Percentiles rank a stretch among this genome's conserved stretches.
phyloP scores from a whole-genome alignment of 345 rosid genomes.

The Hevea brasiliensis region DNA sequence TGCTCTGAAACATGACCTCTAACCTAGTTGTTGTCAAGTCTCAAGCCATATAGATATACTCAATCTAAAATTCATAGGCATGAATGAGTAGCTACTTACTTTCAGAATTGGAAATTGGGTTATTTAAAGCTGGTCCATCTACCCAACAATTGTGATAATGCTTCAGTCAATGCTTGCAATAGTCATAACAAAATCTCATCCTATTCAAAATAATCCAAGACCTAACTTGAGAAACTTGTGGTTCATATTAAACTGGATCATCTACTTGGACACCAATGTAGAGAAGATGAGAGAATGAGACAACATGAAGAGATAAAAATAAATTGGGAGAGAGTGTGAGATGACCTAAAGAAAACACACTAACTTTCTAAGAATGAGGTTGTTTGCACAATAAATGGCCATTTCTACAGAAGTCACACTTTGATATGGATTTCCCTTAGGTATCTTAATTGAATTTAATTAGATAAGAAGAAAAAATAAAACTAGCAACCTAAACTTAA shows the following conservation, averaged over 20 bases:
- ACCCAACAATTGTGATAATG: too few species aligned
- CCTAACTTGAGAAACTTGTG: too few species aligned
- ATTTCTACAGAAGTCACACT: slow-evolving; percentile 97
- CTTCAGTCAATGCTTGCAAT: too few species aligned
- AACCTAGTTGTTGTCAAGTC: too few species aligned
- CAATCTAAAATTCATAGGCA: too few species aligned
- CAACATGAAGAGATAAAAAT: not conserved
- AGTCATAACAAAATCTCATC: too few species aligned
- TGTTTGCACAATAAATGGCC: slow-evolving; percentile 77
- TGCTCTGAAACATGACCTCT: too few species aligned
- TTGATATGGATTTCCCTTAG: slow-evolving; percentile 90
- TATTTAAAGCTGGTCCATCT: too few species aligned
- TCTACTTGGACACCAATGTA: slow-evolving; percentile 76
- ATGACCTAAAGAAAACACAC: not conserved
- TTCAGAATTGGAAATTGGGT: too few species aligned
- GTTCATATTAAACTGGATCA: slow-evolving; percentile 59
- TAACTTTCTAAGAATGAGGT: slow-evolving; percentile 72
- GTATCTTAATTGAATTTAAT: slow-evolving; percentile 53
- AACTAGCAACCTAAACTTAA: slow-evolving; percentile 1
- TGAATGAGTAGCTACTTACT: too few species aligned
- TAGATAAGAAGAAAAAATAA: not conserved
- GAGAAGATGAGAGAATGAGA: slow-evolving; percentile 19
- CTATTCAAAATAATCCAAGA: too few species aligned
- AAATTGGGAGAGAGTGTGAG: not conserved
- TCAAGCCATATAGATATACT: too few species aligned